These are phyloP conservation scores for Aegilops tauschii DNA, from an alignment of 176 grass and related monocot species.

Conservation along the genomic window DNA sequence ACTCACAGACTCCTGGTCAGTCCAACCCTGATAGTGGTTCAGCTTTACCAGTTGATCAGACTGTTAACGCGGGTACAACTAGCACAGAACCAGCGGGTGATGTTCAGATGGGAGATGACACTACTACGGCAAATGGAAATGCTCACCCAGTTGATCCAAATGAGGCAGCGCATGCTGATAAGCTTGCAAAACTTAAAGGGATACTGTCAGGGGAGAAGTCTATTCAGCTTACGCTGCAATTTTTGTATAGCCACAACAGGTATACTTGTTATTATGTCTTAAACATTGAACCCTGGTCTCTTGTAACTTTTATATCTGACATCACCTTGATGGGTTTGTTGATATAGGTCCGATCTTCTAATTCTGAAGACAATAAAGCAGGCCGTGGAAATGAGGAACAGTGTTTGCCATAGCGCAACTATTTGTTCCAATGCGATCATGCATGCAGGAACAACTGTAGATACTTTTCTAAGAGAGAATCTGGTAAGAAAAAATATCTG, in stretches of 20 bases:
- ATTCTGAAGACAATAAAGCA: constrained; percentile 99
- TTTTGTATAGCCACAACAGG: constrained; percentile 97
- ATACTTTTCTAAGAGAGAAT: constrained; percentile 98
- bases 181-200: constrained; percentile 84
- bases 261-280: constrained; percentile 33
- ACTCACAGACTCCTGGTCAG: background rate
- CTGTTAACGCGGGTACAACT: constrained; percentile 32
- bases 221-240: constrained; percentile 95
- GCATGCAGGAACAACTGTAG: constrained; percentile 99
- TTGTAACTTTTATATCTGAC: constrained; percentile 21
- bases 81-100: constrained; percentile 54
- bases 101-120: constrained; percentile 83
- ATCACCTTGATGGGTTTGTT: constrained; percentile 16
- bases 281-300: background rate
- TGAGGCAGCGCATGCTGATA: constrained; percentile 58
- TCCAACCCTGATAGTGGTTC: constrained; percentile 37
- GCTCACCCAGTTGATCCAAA: constrained; percentile 59
- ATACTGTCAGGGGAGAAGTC: constrained; percentile 95
- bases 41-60: constrained; percentile 42
- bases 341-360: constrained; percentile 81
- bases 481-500: constrained; percentile 48
- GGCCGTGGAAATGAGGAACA: constrained; percentile 99
- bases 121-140: constrained; percentile 54
- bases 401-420: constrained; percentile 97
- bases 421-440: constrained; percentile 98